These are phyloP conservation scores for Magnolia changhungtana DNA, from an alignment of 164 flowering plant genomes.

Conservation along the genomic window DNA sequence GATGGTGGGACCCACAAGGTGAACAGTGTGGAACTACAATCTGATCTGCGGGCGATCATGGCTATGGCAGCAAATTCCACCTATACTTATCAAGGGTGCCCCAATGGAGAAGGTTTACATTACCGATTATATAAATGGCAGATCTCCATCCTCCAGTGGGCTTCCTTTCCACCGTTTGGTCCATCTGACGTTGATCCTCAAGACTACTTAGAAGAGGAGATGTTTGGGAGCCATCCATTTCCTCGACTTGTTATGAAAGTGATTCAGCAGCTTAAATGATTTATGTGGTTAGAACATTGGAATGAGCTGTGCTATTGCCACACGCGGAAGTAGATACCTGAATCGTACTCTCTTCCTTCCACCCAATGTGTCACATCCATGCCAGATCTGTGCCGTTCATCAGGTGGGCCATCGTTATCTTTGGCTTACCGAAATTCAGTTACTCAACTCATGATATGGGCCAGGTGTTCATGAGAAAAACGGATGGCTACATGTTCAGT, in stretches of 20 bases:
- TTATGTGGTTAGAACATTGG: neutral
- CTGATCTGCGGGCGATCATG: neutral
- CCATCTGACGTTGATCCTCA: neutral
- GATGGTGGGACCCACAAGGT: neutral
- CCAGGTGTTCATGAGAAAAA: neutral
- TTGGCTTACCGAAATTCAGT: no score
- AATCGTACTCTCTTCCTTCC: neutral
- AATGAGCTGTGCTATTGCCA: neutral
- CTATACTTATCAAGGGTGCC: neutral
- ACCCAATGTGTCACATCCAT: neutral
- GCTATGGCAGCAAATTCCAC: neutral
- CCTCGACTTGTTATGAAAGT: no score
- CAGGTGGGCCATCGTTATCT: neutral
- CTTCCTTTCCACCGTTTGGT: neutral
- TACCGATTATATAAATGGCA: neutral
- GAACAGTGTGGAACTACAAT: neutral
- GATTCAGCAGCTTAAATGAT: no score
- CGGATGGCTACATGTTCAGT: no score
- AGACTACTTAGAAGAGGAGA: neutral
- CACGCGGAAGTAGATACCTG: neutral
- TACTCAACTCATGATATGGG: neutral
- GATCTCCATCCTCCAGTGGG: neutral
- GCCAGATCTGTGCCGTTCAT: neutral
- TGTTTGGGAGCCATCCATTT: no score
- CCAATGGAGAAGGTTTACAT: neutral